These are phyloP conservation scores for Iberis amara DNA, from an alignment of 441 rosid species.

Conservation along the genomic window DNA sequence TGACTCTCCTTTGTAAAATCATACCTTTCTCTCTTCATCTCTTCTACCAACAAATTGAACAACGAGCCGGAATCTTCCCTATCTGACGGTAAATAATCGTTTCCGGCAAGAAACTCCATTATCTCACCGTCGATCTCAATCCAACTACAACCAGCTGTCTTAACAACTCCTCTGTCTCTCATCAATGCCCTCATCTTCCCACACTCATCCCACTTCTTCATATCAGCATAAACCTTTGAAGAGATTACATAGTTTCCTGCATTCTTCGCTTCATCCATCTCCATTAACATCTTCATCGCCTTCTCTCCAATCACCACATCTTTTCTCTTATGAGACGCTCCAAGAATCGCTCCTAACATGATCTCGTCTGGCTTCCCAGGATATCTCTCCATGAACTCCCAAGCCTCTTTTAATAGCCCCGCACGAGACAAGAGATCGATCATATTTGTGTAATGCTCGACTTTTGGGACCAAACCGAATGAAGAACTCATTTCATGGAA, in stretches of 20 bases:
- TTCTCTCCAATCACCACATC: conserved; percentile 43
- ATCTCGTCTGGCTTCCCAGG: conserved; percentile 75
- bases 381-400: conserved; percentile 64
- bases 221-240: conserved; percentile 62
- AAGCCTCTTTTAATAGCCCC: conserved; percentile 68
- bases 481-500: conserved; percentile 53
- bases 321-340: conserved; percentile 64
- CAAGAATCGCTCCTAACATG: conserved; percentile 65
- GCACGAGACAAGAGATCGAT: conserved; percentile 82
- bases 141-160: conserved; percentile 76
- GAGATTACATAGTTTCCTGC: conserved; percentile 79
- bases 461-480: conserved; percentile 65
- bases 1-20: neutral
- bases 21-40: conserved; percentile 27
- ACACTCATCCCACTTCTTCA: conserved; percentile 62
- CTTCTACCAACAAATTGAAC: conserved; percentile 43
- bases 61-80: conserved; percentile 34
- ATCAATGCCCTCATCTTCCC: conserved; percentile 66
- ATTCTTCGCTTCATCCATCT: conserved; percentile 48
- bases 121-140: conserved; percentile 45
- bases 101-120: conserved; percentile 69
- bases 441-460: conserved; percentile 87
- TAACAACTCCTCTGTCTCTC: conserved; percentile 57
- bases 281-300: conserved; percentile 49
- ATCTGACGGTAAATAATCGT: conserved; percentile 29